phyloP scores from a whole-genome alignment of 176 grass and related monocot species.

The Bromus sterilis region DNA sequence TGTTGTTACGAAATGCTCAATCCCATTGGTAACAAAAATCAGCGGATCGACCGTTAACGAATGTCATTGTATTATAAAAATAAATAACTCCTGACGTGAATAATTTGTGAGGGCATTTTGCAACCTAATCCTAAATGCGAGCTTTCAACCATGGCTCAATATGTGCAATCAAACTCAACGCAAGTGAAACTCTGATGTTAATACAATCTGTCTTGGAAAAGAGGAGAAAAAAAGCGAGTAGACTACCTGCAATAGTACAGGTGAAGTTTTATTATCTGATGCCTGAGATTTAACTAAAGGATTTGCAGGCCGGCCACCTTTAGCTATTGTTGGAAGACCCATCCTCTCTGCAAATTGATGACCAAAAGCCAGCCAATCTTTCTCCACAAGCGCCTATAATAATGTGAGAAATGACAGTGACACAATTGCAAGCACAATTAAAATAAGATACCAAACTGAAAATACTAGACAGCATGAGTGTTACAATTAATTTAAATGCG shows the following conservation, averaged over 20 bases:
- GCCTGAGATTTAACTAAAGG: conserved; percentile 40
- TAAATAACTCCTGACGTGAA: background rate
- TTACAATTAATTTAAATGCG: background rate
- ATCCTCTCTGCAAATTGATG: conserved; percentile 90
- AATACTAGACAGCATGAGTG: background rate
- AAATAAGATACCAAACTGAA: background rate
- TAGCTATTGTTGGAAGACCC: conserved; percentile 71
- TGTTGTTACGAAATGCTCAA: background rate
- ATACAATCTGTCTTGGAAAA: background rate
- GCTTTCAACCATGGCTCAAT: background rate
- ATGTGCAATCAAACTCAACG: background rate
- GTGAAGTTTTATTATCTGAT: conserved; percentile 68
- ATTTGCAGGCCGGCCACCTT: conserved; percentile 10
- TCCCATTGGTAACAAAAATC: background rate
- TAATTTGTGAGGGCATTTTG: background rate
- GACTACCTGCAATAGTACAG: conserved; percentile 80
- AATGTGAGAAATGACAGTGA: background rate
- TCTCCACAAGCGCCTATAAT: conserved; percentile 78
- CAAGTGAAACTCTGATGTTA: background rate
- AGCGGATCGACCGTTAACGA: background rate
- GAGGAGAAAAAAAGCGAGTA: background rate
- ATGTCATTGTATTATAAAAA: background rate
- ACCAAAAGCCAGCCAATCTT: conserved; percentile 91
- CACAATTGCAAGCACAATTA: background rate
- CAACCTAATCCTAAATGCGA: background rate